Base-by-base conservation (phyloP, 345 rosid genomes). In the Euphorbia peplus region DNA sequence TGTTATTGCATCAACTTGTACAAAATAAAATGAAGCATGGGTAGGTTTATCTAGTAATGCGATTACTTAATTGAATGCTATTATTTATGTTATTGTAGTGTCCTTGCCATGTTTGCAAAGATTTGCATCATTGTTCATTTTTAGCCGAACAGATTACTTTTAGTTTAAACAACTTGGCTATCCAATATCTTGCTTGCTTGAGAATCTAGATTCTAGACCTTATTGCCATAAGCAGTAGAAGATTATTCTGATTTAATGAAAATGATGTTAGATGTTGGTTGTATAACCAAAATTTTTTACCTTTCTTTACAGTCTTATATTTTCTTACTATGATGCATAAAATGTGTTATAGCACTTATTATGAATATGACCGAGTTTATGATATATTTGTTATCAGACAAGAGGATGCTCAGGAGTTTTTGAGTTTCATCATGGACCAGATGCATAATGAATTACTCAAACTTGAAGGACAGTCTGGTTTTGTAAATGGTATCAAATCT, bases 351-450 rank as follows among this genome's bases (percentile, higher is more conserved):
- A 46, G n/a, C 59, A 56, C n/a, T 44, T 32, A 1, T 70, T 28
- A 67, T 10, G 44, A 56, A 39, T 35, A 60, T 30, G 8, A 60
- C 0, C 21, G 25, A 7, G 29, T 41, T 60, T 41, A 19, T 63
- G 37, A 25, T 18, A 62, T 57, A 37, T 29, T 21, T 48, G 30
- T 60, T 79, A 77, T 68, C 88, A 95, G 99, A 78, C 97, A 95
- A 70, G 99, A 95, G 86, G 99, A 95, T 86, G 99, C 99, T 44
- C 99, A 91, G 72, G 97, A 91, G 77, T 91, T 95, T 76, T 72
- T 95, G 74, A 91, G 97, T 76, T 95, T 95, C 66, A 73, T 90
- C 70, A 85, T 91, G 96, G 90, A 86, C 81, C 91, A 82, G 88
- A 89, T 91, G 89, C 97, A 93, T 75, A 83, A 81, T 81, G 96